Evolutionary conservation across 257 asterid genomes (phyloP).

Genomic region (Handroanthus guayacan): DNA sequence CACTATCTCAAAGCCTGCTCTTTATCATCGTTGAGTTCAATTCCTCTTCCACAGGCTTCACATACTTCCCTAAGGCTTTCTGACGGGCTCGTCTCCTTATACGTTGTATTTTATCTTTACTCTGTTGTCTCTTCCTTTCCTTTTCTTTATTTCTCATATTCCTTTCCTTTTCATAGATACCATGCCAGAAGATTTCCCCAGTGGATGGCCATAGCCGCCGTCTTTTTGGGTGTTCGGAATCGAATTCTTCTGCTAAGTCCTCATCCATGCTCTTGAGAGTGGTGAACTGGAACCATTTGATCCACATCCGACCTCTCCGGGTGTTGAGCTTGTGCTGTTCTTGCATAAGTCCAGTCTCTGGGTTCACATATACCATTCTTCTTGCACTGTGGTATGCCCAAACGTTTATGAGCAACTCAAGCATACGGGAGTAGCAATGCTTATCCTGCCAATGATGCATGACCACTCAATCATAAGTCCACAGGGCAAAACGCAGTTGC

Average conservation of each 20-base stretch:
- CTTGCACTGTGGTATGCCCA: constrained; percentile 98
- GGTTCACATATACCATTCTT: constrained; percentile 82
- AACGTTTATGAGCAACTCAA: constrained; percentile 84
- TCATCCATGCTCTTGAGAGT: constrained; percentile 90
- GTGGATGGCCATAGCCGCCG: constrained; percentile 94
- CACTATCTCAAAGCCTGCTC: constrained; percentile 46
- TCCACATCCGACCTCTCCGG: constrained; percentile 90
- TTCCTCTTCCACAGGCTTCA: constrained; percentile 76
- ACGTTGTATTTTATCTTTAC: constrained; percentile 77
- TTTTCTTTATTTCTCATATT: constrained; percentile 60
- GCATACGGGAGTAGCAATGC: constrained; percentile 84
- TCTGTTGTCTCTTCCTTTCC: constrained; percentile 71
- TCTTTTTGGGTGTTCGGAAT: constrained; percentile 59
- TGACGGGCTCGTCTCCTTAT: constrained; percentile 73
- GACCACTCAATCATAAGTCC: no score
- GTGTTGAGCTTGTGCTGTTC: constrained; percentile 73
- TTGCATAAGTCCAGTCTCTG: constrained; percentile 71
- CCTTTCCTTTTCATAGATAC: constrained; percentile 74
- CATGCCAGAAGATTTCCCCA: constrained; percentile 91
- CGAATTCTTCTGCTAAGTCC: constrained; percentile 88
- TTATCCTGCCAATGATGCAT: constrained; percentile 66
- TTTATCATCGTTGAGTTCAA: constrained; percentile 48
- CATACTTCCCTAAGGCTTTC: constrained; percentile 79
- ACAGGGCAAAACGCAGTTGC: no score
- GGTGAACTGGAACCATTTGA: constrained; percentile 78